Conservation (phyloP, 129 eudicot genomes). For the Helianthus tuberosus region DNA sequence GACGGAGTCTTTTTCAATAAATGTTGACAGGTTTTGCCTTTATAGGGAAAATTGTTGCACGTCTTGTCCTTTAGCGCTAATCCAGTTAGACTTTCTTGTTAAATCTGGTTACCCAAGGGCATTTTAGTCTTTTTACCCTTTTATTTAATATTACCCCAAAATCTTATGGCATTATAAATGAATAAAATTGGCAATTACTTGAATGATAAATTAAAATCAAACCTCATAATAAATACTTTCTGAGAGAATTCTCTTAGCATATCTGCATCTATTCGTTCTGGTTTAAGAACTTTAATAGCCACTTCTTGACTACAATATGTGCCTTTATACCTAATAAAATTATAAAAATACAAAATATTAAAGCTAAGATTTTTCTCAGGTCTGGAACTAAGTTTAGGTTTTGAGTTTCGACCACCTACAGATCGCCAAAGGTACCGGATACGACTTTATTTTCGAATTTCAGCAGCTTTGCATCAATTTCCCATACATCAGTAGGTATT, state of each 20-base stretch:
- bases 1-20: too few species aligned
- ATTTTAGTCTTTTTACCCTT: too few species aligned
- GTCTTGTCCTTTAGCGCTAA: too few species aligned
- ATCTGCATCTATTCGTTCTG: slow-evolving; percentile 64
- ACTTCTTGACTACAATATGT: slow-evolving; percentile 78
- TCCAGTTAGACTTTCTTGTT: too few species aligned
- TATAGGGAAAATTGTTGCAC: too few species aligned
- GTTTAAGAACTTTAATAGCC: slow-evolving; percentile 81
- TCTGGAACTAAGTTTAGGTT: not conserved
- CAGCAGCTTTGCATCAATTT: too few species aligned
- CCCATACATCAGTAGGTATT: too few species aligned
- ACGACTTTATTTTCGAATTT: too few species aligned
- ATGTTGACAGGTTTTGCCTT: too few species aligned
- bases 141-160: not conserved
- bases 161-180: not conserved
- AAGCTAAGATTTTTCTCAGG: not conserved
- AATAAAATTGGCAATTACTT: not conserved
- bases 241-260: slow-evolving; percentile 72
- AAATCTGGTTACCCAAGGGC: too few species aligned
- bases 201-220: slow-evolving; percentile 18
- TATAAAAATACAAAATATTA: slow-evolving; percentile 23
- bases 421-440: slow-evolving; percentile 58
- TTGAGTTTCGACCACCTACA: slow-evolving; percentile 45
- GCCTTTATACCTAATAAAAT: slow-evolving; percentile 69
- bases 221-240: slow-evolving; percentile 86